A percentile compares a stretch with the other conserved stretches of the same genome.
Conservation (phyloP, 345 rosid genomes). For the Gossypium thurberi region DNA sequence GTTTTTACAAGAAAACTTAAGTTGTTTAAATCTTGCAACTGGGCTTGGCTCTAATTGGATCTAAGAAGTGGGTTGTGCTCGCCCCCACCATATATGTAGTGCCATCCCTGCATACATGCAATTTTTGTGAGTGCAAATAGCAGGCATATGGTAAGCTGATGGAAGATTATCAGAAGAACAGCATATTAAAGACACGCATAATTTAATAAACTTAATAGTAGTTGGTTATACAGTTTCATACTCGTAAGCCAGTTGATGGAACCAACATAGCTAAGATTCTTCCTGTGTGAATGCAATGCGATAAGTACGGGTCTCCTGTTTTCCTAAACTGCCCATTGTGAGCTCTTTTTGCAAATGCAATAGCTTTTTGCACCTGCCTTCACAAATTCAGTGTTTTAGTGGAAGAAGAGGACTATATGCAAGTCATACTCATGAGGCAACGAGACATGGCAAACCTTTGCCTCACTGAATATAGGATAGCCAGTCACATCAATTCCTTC, state of each 20-base stretch:
- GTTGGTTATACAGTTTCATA: slow-evolving; percentile 19
- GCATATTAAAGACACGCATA: not conserved
- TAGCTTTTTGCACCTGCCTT: slow-evolving; percentile 81
- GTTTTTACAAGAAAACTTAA: too few species aligned
- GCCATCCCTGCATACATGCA: too few species aligned
- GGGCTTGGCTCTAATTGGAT: too few species aligned
- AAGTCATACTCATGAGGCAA: slow-evolving; percentile 17
- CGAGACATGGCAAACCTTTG: slow-evolving; percentile 43
- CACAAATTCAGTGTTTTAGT: slow-evolving; percentile 32
- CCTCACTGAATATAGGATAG: slow-evolving; percentile 46
- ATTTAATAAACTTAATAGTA: not conserved
- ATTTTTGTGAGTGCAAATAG: not conserved
- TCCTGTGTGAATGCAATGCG: slow-evolving; percentile 63
- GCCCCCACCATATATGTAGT: too few species aligned
- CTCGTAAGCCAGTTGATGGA: slow-evolving; percentile 50
- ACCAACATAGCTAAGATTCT: slow-evolving; percentile 61
- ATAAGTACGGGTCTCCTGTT: slow-evolving; percentile 65
- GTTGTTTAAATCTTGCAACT: too few species aligned
- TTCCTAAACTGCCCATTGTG: slow-evolving; percentile 60
- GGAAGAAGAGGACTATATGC: slow-evolving; percentile 11
- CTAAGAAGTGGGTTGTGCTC: too few species aligned
- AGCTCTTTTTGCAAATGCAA: slow-evolving; percentile 58
- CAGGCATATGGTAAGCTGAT: not conserved
- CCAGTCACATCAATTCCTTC: slow-evolving; percentile 70
- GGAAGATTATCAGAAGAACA: not conserved